Percentiles rank a stretch among this genome's conserved stretches.
phyloP scores from a whole-genome alignment of 139 green algal species.

The Gonium pectorale region DNA sequence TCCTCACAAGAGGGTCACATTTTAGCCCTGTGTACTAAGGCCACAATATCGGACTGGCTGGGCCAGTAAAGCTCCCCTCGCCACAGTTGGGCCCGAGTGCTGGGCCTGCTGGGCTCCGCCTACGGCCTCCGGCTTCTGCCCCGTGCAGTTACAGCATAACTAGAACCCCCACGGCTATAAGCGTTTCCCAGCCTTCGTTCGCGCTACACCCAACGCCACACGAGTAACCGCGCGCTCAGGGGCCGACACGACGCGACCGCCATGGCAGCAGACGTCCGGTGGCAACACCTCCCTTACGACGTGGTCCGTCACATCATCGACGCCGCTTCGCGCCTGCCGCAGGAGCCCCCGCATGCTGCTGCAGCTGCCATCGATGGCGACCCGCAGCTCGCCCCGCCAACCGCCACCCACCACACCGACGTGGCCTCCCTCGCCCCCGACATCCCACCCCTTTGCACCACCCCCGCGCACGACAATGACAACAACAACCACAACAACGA shows the following conservation, averaged over 20 bases:
- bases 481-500: not conserved
- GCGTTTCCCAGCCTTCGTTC: not conserved
- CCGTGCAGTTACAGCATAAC: too few species aligned
- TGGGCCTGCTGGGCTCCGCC: not conserved
- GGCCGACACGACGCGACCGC: not conserved
- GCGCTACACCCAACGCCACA: not conserved
- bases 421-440: not conserved
- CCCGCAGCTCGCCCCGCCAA: not conserved
- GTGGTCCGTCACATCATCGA: not conserved
- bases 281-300: conserved; percentile 16
- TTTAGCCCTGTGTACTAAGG: too few species aligned
- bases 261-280: conserved; percentile 1
- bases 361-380: not conserved
- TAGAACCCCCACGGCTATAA: too few species aligned
- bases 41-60: too few species aligned
- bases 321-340: not conserved
- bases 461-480: not conserved
- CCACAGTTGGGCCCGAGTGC: not conserved
- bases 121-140: too few species aligned
- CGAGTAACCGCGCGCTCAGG: not conserved
- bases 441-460: not conserved
- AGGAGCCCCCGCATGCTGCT: not conserved
- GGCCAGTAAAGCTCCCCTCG: too few species aligned
- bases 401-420: not conserved
- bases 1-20: too few species aligned